Percentiles rank a stretch among this genome's conserved stretches.
Evolutionary conservation across 768 basidiomycete genomes (phyloP).

Genomic region (Fistulinella prunicolor): DNA sequence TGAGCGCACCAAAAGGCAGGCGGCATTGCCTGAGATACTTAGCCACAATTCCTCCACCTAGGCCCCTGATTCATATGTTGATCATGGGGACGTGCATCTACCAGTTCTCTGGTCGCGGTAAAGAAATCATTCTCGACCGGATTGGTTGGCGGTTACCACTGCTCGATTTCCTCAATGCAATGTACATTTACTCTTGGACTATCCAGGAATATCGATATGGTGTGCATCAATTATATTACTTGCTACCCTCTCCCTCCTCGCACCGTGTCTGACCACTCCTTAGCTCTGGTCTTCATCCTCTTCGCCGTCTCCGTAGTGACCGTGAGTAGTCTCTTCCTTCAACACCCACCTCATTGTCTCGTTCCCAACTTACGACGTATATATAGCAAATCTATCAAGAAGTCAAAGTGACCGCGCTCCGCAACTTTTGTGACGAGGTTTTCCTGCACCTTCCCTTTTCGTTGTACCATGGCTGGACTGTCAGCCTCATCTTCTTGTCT

Average conservation of each 20-base stretch:
- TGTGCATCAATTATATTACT: constrained; percentile 20
- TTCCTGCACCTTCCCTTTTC: constrained; percentile 75
- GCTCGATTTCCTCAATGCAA: constrained; percentile 59
- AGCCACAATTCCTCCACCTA: constrained; percentile 16
- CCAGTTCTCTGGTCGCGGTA: constrained; percentile 54
- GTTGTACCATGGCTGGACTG: constrained; percentile 63
- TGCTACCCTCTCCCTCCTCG: too few relatives aligned
- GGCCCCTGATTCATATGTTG: constrained; percentile 63
- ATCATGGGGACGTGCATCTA: constrained; percentile 64
- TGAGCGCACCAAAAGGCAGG: constrained; percentile 22
- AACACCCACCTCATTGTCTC: neutral
- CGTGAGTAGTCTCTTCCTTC: constrained; percentile 25
- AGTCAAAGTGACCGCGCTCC: constrained; percentile 53
- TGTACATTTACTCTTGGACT: constrained; percentile 63
- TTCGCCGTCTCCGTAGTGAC: constrained; percentile 51
- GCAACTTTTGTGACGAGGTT: constrained; percentile 52
- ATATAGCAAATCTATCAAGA: constrained; percentile 60
- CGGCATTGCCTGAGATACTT: neutral
- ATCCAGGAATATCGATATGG: constrained; percentile 45
- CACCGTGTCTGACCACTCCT: constrained; percentile 17
- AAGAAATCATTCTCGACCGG: constrained; percentile 56
- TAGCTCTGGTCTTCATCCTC: constrained; percentile 39
- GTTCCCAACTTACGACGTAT: neutral
- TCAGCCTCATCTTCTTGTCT: constrained; percentile 50
- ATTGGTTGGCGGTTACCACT: constrained; percentile 67